A percentile compares a stretch with the other conserved stretches of the same genome.
Conservation (phyloP, 768 basidiomycete species). For the Nevesoporus exiguus region DNA sequence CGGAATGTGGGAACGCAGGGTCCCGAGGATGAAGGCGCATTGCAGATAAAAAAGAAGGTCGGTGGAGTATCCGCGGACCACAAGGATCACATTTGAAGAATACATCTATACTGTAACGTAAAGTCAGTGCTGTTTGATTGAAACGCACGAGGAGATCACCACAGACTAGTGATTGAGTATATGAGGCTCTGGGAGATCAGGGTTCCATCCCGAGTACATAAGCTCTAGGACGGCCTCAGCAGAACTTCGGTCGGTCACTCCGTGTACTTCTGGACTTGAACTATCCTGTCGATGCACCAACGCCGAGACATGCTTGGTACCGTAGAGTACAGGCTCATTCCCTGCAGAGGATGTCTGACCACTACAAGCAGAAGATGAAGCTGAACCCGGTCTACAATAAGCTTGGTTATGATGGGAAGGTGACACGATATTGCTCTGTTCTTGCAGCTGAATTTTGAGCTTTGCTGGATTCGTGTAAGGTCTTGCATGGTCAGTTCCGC, state of each 20-base stretch:
- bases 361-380: conserved; percentile 21
- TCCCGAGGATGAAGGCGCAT: conserved; percentile 79
- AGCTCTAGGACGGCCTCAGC: conserved; percentile 61
- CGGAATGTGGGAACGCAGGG: conserved; percentile 82
- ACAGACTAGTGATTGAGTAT: conserved; percentile 74
- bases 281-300: conserved; percentile 39
- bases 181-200: conserved; percentile 75
- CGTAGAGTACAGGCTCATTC: conserved; percentile 3
- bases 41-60: conserved; percentile 73
- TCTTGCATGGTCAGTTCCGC: conserved; percentile 1
- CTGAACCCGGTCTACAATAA: conserved; percentile 20
- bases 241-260: conserved; percentile 36
- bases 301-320: neutral
- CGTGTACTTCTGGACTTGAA: conserved; percentile 49
- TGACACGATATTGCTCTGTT: conserved; percentile 41
- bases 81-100: conserved; percentile 91
- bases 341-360: conserved; percentile 9
- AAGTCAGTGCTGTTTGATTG: conserved; percentile 12
- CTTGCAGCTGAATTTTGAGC: conserved; percentile 59
- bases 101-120: conserved; percentile 60
- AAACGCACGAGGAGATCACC: conserved; percentile 6
- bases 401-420: conserved; percentile 16
- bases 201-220: conserved; percentile 78
- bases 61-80: conserved; percentile 79
- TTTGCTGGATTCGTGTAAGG: conserved; percentile 42